Base-by-base conservation (phyloP, 805 yeast genomes). In the Lipomyces chichibuensis region DNA sequence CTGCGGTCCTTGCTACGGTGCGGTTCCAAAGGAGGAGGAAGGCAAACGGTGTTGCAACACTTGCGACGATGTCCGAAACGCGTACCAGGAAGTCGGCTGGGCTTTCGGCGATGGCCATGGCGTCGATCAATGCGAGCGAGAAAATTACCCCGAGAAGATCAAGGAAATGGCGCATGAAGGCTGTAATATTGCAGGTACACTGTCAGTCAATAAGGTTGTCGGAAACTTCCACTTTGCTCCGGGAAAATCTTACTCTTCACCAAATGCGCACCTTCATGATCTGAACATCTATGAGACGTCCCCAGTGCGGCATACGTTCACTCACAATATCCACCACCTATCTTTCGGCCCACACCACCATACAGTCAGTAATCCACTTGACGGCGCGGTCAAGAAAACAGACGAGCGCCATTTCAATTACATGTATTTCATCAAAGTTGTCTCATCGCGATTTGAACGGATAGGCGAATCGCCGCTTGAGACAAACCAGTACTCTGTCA, bases 141-240 rank as follows among this genome's bases (percentile, higher is more conserved):
- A 92, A 77, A 95, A 97, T 6, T 92, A 91, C 77, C 96, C 91
- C 33, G 74, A 80, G n/a, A 81, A 80, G 55, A 77, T 93, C 62
- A 82, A 81, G 60, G 84, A 82, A 17, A 83, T 88, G 73, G 79
- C 91, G 62, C 75, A 82, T 65, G 97, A 94, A 79, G 99, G 99
- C 33, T 95, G 99, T 79, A 84, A 96, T 71, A 83, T 95, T 53
- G 83, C 84, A 69, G 99, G 99, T 37, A 82, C 84, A 27, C 88
- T 96, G 6, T 81, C 85, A 72, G 86, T 95, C 75, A 91, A 91
- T 78, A 86, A 96, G 79, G 89, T 95, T 56, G 88, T 89, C 27
- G 99, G 99, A 59, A 90, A 91, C 74, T 80, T 95, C 70, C 98
- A 95, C 80, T 92, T 95, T 83, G 97, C 98, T 0, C 98, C 99